Base-by-base conservation (phyloP, 305 asterid species). In the Caryopteris hybrid region DNA sequence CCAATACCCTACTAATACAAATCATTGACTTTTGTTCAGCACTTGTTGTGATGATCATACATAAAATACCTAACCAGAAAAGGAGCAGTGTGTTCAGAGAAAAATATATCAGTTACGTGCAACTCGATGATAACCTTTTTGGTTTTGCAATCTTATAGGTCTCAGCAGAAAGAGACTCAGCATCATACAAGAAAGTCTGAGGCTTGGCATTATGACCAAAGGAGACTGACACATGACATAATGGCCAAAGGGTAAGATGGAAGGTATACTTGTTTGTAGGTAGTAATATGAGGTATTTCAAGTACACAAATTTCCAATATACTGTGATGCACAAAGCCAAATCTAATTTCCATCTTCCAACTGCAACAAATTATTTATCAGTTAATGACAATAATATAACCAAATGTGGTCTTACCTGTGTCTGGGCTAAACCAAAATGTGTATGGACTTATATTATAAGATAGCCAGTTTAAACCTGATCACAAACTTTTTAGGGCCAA, bases 1-100 rank as follows among this genome's bases (percentile, higher is more conserved):
- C 65, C 34, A 17, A 6, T 36, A 61, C 23, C 31, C 45, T 56
- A 45, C 46, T 29, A 65, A 64, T 21, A 70, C 53, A 46, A 57
- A 62, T 43, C 23, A 72, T 41, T 18, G 42, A 29, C 51, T 22
- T 43, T 42, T 50, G 33, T 33, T 33, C 41, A 68, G 43, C 69
- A 29, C 61, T 64, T 64, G 21, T 61, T 57, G 66, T 60, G 16
- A 18, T 53, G 66, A 69, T 46, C 31, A 27, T 61, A 38, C 54
- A 23, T 16, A 50, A 52, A 72, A 59, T 61, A n/a, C n/a, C 50
- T 29, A 14, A 53, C 61, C 11, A 61, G 55, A 29, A 63, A 72
- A 58, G 45, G 10, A 36, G 76, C 67, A 69, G 43, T 43, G 27
- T 22, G 45, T 58, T 45, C 66, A 66, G 48, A 65, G 36, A 45